These are phyloP conservation scores for Fraxinus pennsylvanica DNA, from an alignment of 257 asterid genomes.

Conservation along the genomic window DNA sequence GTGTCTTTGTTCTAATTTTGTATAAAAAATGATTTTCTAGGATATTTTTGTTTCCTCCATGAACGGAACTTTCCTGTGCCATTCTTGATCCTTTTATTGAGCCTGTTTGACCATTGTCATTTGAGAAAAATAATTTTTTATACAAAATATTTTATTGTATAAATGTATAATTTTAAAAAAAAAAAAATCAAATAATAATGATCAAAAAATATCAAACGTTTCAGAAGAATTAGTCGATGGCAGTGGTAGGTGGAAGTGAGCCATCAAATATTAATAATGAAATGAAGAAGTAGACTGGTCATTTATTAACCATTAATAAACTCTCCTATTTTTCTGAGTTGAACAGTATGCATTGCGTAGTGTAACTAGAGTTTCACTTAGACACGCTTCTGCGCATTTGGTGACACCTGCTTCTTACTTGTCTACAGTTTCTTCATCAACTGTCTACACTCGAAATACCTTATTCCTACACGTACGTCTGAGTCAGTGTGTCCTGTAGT, in stretches of 20 bases:
- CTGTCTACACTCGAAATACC: too few species aligned
- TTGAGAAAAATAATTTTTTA: too few species aligned
- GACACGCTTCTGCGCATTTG: neutral
- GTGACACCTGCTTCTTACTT: neutral
- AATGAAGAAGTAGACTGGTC: neutral
- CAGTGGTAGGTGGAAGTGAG: neutral
- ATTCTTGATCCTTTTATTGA: too few species aligned
- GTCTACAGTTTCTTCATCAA: neutral
- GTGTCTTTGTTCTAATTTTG: too few species aligned
- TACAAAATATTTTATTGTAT: too few species aligned
- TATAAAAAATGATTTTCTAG: too few species aligned
- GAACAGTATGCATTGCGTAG: neutral
- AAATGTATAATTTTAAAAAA: too few species aligned
- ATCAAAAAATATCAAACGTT: too few species aligned
- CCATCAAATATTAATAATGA: neutral
- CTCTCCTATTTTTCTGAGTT: neutral
- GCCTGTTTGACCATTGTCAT: too few species aligned
- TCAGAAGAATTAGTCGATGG: neutral
- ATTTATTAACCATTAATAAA: neutral
- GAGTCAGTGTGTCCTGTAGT: neutral
- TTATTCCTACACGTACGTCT: neutral
- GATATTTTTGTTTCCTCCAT: too few species aligned
- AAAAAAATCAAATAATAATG: too few species aligned
- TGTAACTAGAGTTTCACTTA: neutral
- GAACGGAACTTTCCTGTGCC: too few species aligned